These are phyloP conservation scores for Fusarium proliferatum DNA, from an alignment of 2,329 filamentous ascomycete species.

Conservation along the genomic window DNA sequence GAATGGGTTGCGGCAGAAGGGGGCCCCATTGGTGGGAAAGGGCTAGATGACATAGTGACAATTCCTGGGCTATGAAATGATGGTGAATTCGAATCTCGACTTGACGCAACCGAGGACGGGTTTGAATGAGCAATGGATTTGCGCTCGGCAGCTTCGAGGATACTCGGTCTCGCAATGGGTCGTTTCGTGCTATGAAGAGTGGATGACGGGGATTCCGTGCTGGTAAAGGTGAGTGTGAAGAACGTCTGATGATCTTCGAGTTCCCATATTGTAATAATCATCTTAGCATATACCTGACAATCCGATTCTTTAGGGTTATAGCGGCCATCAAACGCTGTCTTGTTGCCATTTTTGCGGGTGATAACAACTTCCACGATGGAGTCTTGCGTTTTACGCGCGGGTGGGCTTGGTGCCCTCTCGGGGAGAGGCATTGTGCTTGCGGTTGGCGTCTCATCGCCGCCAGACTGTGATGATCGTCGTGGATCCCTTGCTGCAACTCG, in stretches of 20 bases:
- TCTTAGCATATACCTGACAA: constrained; percentile 69
- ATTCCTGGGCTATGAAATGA: constrained; percentile 63
- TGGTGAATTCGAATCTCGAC: constrained; percentile 60
- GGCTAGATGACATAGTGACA: constrained; percentile 64
- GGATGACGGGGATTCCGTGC: constrained; percentile 57
- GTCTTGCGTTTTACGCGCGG: constrained; percentile 60
- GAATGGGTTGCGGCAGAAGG: constrained; percentile 66
- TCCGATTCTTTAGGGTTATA: constrained; percentile 52
- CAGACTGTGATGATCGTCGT: constrained; percentile 31
- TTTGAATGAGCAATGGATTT: constrained; percentile 58
- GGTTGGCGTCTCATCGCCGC: constrained; percentile 54
- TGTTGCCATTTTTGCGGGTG: constrained; percentile 59
- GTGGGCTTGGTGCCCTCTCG: constrained; percentile 47
- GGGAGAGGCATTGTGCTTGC: constrained; percentile 40
- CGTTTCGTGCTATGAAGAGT: constrained; percentile 51
- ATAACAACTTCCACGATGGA: constrained; percentile 76
- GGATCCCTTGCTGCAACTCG: constrained; percentile 42
- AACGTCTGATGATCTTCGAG: constrained; percentile 74
- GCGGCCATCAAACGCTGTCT: constrained; percentile 51
- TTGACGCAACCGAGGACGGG: constrained; percentile 60
- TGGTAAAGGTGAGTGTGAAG: constrained; percentile 81
- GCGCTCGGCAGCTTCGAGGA: constrained; percentile 60
- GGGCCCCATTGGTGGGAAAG: constrained; percentile 75
- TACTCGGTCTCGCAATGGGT: constrained; percentile 52
- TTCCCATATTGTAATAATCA: constrained; percentile 82